These are phyloP conservation scores for Senna siamea DNA, from an alignment of 306 rosid species.

Conservation along the genomic window DNA sequence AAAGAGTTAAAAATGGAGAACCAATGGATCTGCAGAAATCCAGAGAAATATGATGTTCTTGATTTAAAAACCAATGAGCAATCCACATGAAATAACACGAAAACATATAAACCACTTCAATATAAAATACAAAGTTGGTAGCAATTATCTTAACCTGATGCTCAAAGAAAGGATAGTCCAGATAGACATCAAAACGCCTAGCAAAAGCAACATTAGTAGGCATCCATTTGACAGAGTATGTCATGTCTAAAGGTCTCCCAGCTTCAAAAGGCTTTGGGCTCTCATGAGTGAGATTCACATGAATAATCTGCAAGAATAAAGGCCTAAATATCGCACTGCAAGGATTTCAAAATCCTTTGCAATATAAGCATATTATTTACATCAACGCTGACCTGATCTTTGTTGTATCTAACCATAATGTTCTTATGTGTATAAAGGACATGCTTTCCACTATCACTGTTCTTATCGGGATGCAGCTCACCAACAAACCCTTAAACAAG, in stretches of 20 bases:
- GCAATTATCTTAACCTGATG: conserved; percentile 68
- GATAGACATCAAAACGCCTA: conserved; percentile 94
- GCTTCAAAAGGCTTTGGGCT: conserved; percentile 75
- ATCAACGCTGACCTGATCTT: conserved; percentile 84
- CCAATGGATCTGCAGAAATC: conserved; percentile 88
- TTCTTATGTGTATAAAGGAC: conserved; percentile 86
- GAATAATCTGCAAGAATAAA: conserved; percentile 73
- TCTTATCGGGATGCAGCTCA: conserved; percentile 83
- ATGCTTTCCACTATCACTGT: conserved; percentile 82
- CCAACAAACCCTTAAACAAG: conserved; percentile 85
- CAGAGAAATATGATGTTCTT: conserved; percentile 39
- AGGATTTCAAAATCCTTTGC: conserved; percentile 24
- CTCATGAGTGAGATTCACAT: conserved; percentile 91
- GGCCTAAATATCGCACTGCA: conserved; percentile 33
- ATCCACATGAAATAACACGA: conserved; percentile 32
- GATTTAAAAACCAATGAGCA: conserved; percentile 14
- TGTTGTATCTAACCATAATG: conserved; percentile 75
- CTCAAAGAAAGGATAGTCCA: conserved; percentile 98
- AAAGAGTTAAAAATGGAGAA: conserved; percentile 98
- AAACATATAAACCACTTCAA: conserved; percentile 8
- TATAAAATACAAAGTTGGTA: conserved; percentile 9
- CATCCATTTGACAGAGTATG: conserved; percentile 88
- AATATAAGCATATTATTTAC: conserved; percentile 21
- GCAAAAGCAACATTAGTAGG: conserved; percentile 80
- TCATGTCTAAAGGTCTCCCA: conserved; percentile 73